Base-by-base conservation (phyloP, 192 early-diverging fungal genomes). In the Coemansia sp. region DNA sequence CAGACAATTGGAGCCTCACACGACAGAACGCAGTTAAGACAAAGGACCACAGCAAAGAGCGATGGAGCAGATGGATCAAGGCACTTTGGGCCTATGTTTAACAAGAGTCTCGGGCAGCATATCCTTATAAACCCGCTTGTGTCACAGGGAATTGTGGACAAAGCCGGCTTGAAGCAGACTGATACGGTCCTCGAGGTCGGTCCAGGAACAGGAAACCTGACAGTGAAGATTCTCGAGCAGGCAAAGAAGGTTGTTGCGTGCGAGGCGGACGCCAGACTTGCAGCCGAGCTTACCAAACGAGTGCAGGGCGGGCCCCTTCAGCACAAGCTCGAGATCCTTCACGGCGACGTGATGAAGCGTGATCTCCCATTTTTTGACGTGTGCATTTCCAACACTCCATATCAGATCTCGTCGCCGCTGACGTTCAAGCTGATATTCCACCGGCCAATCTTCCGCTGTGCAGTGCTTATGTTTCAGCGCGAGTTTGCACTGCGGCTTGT, bases 131-230 rank as follows among this genome's bases (percentile, higher is more conserved):
- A 99, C 83, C 97, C 97, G 39, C 83, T 99, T 20, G 93, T 99
- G 2, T 94, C 94, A 51, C 89, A 94, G 75, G 90, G 92, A 29
- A 99, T 99, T 68, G 91, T 99, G 21, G 97, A 98, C 66, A 99
- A 98, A 86, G 96, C 93, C n/a, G 55, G 82, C 31, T 54, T 68
- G 31, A 79, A 77, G 75, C 76, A 86, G 29, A 90, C 91, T 1
- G 92, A 94, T 73, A 88, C 83, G 11, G 91, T 92, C 6, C 85
- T 94, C 7, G 97, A 99, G 85, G 90, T 99, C 50, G 97, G 97
- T 74, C 97, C 97, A 2, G 97, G 97, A 87, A 99, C 97, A 27
- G 97, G 97, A 82, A 99, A 99, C 79, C 87, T 99, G 71, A 95
- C 95, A 2, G 89, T 98, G 36, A 91, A 91, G 79, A 95, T 98